Conservation (phyloP, 2,329 filamentous ascomycete species). For the Magnaporthales sp. region DNA sequence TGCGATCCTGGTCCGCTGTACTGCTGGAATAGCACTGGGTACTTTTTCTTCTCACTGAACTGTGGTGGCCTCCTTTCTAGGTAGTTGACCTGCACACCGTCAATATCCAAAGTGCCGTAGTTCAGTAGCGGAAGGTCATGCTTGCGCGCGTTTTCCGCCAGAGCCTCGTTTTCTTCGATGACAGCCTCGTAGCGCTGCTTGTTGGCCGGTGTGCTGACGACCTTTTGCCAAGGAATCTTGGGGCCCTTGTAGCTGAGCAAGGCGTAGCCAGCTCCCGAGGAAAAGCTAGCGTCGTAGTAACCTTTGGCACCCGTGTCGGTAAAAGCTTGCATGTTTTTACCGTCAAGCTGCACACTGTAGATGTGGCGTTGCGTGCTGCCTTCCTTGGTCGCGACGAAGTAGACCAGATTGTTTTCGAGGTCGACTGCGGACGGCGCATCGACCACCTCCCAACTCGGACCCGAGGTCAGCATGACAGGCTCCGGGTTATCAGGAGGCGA, state of each 20-base stretch:
- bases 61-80: conserved; percentile 85
- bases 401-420: conserved; percentile 76
- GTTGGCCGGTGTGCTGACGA: conserved; percentile 73
- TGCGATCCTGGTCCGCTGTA: conserved; percentile 96
- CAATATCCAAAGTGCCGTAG: conserved; percentile 78
- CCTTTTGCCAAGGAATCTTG: conserved; percentile 80
- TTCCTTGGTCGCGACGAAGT: conserved; percentile 82
- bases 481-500: conserved; percentile 73
- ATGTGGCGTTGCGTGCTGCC: conserved; percentile 84
- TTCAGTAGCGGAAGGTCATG: conserved; percentile 76
- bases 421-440: conserved; percentile 78
- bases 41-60: conserved; percentile 75
- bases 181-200: conserved; percentile 53
- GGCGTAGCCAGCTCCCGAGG: conserved; percentile 69
- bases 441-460: conserved; percentile 79
- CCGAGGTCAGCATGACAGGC: conserved; percentile 80
- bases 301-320: conserved; percentile 66
- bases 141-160: conserved; percentile 61
- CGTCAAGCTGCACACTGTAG: conserved; percentile 81
- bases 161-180: conserved; percentile 68
- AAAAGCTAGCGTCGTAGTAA: conserved; percentile 81
- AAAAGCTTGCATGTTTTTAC: conserved; percentile 61
- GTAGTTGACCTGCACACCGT: conserved; percentile 62
- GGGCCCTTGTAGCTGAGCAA: conserved; percentile 82
- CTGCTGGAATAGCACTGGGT: conserved; percentile 89